A percentile compares a stretch with the other conserved stretches of the same genome.
Conservation (phyloP, 257 asterid genomes). For the Solanum rostratum region DNA sequence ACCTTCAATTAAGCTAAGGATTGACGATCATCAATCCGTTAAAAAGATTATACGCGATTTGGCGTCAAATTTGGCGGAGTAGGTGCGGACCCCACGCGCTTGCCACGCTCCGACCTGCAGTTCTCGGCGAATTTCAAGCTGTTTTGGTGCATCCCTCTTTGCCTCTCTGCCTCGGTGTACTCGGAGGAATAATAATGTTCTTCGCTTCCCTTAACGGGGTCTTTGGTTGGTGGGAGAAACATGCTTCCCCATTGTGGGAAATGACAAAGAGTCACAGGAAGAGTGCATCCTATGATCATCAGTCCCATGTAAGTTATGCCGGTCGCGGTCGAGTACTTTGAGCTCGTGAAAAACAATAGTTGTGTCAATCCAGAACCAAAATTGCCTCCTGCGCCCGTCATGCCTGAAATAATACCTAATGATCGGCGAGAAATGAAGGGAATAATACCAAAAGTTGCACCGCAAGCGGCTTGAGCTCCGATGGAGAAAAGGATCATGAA, state of each 20-base stretch:
- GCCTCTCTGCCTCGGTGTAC: slow-evolving; percentile 20
- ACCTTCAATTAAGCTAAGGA: background rate
- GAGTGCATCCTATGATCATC: slow-evolving; percentile 40
- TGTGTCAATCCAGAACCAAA: slow-evolving; percentile 37
- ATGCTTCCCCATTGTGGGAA: slow-evolving; percentile 54
- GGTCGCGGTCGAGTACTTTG: slow-evolving; percentile 15
- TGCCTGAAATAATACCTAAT: slow-evolving; percentile 31
- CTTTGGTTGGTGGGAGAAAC: slow-evolving; percentile 23
- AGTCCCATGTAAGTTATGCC: slow-evolving; percentile 38
- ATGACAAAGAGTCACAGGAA: slow-evolving; percentile 26
- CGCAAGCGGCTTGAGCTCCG: slow-evolving; percentile 40
- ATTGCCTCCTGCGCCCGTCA: slow-evolving; percentile 37
- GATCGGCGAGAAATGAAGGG: slow-evolving; percentile 38
- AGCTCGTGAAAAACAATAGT: slow-evolving; percentile 18
- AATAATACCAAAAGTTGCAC: slow-evolving; percentile 35
- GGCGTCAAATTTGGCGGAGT: slow-evolving; percentile 30
- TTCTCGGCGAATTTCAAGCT: slow-evolving; percentile 59
- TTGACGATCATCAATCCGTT: background rate
- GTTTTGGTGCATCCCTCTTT: slow-evolving; percentile 39
- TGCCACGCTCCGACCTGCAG: slow-evolving; percentile 44
- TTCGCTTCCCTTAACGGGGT: slow-evolving; percentile 9
- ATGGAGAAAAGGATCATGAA: slow-evolving; percentile 57
- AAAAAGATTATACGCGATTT: slow-evolving; percentile 1
- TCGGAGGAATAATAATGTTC: slow-evolving; percentile 26
- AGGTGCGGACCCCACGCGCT: slow-evolving; percentile 23